Conservation (phyloP, 345 rosid genomes). For the Diplotaxis tenuifolia region DNA sequence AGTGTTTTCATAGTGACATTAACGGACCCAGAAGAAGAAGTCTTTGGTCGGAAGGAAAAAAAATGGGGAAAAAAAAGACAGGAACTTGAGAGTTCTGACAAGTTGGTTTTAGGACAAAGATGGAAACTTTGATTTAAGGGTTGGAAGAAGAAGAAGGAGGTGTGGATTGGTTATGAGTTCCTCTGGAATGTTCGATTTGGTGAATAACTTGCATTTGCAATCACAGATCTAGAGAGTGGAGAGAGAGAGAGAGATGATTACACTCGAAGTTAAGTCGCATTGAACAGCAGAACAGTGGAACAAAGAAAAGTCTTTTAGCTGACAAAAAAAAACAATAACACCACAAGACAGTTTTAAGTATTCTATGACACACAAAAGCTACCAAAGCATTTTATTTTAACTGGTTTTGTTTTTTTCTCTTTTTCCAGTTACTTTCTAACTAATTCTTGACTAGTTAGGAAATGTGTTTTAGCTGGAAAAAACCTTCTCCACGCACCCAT, state of each 20-base stretch:
- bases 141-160: background rate
- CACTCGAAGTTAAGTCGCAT: slow-evolving; percentile 10
- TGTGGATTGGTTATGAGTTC: background rate
- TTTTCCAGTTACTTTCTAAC: too few relatives aligned
- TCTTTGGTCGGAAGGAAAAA: background rate
- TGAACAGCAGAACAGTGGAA: background rate
- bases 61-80: slow-evolving; percentile 18
- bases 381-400: too few relatives aligned
- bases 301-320: slow-evolving; percentile 19
- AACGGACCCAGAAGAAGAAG: background rate
- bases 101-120: slow-evolving; percentile 19
- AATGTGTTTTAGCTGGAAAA: too few relatives aligned
- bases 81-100: slow-evolving; percentile 22
- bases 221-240: slow-evolving; percentile 13
- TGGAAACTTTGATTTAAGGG: slow-evolving; percentile 11
- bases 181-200: slow-evolving; percentile 20
- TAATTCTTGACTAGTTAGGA: too few relatives aligned
- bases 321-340: too few relatives aligned
- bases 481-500: too few relatives aligned
- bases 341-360: too few relatives aligned
- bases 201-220: slow-evolving; percentile 14
- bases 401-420: too few relatives aligned
- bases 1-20: slow-evolving; percentile 28
- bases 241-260: slow-evolving; percentile 9
- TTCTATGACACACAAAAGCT: too few relatives aligned